Percentiles rank a stretch among this genome's conserved stretches.
These are phyloP conservation scores for Babjeviella inositovora DNA, from an alignment of 805 yeast genomes.

Conservation along the genomic window DNA sequence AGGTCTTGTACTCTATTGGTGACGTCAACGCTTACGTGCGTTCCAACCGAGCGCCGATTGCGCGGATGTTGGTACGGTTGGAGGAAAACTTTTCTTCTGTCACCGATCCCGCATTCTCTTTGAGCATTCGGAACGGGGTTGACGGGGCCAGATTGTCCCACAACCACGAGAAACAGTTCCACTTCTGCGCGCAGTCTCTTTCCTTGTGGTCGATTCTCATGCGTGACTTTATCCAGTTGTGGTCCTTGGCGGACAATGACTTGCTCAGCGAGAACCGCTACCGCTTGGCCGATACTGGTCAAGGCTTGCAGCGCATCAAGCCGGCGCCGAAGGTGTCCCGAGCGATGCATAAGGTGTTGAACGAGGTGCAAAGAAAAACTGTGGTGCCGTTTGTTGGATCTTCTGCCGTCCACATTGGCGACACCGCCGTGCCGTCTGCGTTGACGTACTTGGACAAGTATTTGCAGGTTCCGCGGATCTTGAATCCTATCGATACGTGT, in stretches of 20 bases:
- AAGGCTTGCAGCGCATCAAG: conserved; percentile 66
- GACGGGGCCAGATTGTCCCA: conserved; percentile 63
- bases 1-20: conserved; percentile 61
- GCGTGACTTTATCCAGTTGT: conserved; percentile 61
- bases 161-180: conserved; percentile 54
- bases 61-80: conserved; percentile 39
- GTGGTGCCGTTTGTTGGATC: conserved; percentile 63
- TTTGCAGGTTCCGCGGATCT: conserved; percentile 62
- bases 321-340: conserved; percentile 54
- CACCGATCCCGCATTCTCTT: conserved; percentile 29
- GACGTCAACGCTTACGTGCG: conserved; percentile 63
- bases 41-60: conserved; percentile 53
- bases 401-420: conserved; percentile 68
- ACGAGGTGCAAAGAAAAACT: conserved; percentile 46
- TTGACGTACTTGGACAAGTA: conserved; percentile 67
- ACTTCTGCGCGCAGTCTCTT: conserved; percentile 62
- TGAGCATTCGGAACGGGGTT: conserved; percentile 52
- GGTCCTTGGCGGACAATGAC: conserved; percentile 69
- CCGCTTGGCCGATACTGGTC: conserved; percentile 57
- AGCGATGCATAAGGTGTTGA: conserved; percentile 53
- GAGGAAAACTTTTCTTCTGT: conserved; percentile 12
- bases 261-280: conserved; percentile 40
- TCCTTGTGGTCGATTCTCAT: conserved; percentile 65
- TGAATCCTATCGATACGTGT: conserved; percentile 55
- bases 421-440: conserved; percentile 75